Conservation (phyloP, 2,329 filamentous ascomycete genomes). For the Penicillium brevicompactum region DNA sequence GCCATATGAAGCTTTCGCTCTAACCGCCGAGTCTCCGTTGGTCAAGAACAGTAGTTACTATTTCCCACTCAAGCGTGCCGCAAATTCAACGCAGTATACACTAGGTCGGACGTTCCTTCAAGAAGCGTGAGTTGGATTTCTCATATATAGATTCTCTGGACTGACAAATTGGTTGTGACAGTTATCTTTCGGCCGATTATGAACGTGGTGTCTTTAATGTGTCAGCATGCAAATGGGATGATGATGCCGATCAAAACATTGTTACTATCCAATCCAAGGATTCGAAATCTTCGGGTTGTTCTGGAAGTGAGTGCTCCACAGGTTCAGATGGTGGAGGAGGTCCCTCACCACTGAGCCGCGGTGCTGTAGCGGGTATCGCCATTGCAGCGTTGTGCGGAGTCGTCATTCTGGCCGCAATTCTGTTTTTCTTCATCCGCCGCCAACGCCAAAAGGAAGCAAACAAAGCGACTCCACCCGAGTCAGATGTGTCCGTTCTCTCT, state of each 20-base stretch:
- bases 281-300: conserved; percentile 3
- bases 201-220: conserved; percentile 58
- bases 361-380: conserved; percentile 19
- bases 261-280: conserved; percentile 13
- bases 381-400: conserved; percentile 17
- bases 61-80: conserved; percentile 65
- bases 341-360: conserved; percentile 8
- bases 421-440: conserved; percentile 17
- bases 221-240: conserved; percentile 34
- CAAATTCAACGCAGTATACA: conserved; percentile 58
- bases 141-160: conserved; percentile 9
- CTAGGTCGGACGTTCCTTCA: conserved; percentile 71
- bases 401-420: conserved; percentile 5
- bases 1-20: conserved; percentile 52
- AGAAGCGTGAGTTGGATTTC: conserved; percentile 51
- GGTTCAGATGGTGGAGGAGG: neutral
- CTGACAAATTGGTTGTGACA: neutral
- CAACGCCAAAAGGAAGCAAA: conserved; percentile 14
- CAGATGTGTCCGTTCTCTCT: conserved; percentile 13
- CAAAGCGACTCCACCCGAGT: conserved; percentile 9
- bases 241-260: conserved; percentile 12
- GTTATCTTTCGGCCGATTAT: conserved; percentile 59
- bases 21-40: conserved; percentile 46
- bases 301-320: conserved; percentile 4
- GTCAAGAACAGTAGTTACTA: conserved; percentile 59